phyloP scores from a whole-genome alignment of 1,284 basidiomycete species.

The Mycosarcoma maydis region DNA sequence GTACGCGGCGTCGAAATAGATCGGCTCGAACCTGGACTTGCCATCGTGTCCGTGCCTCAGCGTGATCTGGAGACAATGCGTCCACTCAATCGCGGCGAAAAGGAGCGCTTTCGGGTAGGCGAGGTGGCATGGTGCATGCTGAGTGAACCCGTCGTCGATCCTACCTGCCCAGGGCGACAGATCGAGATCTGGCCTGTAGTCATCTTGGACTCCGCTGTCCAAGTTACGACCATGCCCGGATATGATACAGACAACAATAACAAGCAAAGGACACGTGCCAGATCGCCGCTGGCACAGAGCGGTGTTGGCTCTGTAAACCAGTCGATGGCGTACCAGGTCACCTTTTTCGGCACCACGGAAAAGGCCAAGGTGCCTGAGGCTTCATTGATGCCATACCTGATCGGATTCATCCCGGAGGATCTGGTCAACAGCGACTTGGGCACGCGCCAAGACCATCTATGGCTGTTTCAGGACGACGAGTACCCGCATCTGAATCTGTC shows the following conservation, averaged over 20 bases:
- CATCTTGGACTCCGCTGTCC: conserved; percentile 25
- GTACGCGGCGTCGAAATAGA: conserved; percentile 35
- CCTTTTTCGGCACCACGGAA: conserved; percentile 43
- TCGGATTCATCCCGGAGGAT: conserved; percentile 17
- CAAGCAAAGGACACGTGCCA: conserved; percentile 17
- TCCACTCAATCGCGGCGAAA: conserved; percentile 28
- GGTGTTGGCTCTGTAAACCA: conserved; percentile 8
- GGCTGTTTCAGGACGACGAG: conserved; percentile 26
- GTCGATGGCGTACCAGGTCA: conserved; percentile 33
- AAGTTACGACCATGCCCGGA: conserved; percentile 8
- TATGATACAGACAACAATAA: conserved; percentile 11
- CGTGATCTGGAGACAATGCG: conserved; percentile 42
- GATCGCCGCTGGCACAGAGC: conserved; percentile 15
- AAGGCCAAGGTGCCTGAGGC: conserved; percentile 27
- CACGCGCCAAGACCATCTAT: conserved; percentile 26
- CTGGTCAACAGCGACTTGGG: conserved; percentile 28
- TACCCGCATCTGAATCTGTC: conserved; percentile 28
- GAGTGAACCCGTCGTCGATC: conserved; percentile 34
- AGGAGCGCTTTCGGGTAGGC: conserved; percentile 47
- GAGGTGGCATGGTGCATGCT: conserved; percentile 49
- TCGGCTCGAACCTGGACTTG: conserved; percentile 37
- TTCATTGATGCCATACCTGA: conserved; percentile 32
- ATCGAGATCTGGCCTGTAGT: conserved; percentile 44
- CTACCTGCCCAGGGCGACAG: conserved; percentile 2
- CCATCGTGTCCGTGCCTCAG: conserved; percentile 34